Evolutionary conservation across 2,329 filamentous ascomycete species (phyloP).

Genomic region (Epichloe scottii): DNA sequence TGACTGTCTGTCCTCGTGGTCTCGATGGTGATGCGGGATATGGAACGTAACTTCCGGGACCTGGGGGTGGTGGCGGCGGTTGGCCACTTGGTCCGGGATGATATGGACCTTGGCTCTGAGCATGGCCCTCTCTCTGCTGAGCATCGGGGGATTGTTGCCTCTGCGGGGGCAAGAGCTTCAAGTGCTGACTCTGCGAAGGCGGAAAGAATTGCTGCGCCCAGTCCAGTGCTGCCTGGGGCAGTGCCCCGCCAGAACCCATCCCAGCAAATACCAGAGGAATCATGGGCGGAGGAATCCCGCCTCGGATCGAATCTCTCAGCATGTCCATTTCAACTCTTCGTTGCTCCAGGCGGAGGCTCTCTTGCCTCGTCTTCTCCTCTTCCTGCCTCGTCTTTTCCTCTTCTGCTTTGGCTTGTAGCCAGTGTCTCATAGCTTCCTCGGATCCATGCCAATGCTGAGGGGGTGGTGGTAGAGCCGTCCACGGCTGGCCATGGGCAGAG

Average conservation of each 20-base stretch:
- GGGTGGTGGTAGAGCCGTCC: conserved; percentile 46
- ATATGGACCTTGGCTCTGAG: conserved; percentile 30
- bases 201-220: conserved; percentile 56
- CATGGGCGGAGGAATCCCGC: conserved; percentile 62
- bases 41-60: conserved; percentile 26
- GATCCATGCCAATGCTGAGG: conserved; percentile 54
- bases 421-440: conserved; percentile 60
- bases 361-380: conserved; percentile 56
- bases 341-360: conserved; percentile 57
- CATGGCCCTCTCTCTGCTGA: conserved; percentile 35
- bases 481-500: conserved; percentile 20
- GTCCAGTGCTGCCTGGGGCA: conserved; percentile 50
- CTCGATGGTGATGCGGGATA: conserved; percentile 39
- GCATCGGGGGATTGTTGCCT: conserved; percentile 37
- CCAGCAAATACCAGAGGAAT: conserved; percentile 64
- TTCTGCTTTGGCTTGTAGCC: conserved; percentile 59
- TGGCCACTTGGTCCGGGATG: conserved; percentile 18
- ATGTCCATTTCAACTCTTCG: conserved; percentile 62
- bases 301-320: conserved; percentile 52
- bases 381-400: conserved; percentile 64
- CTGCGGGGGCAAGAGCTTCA: conserved; percentile 38
- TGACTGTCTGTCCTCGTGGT: conserved; percentile 36
- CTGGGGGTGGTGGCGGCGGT: conserved; percentile 19
- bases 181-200: conserved; percentile 34
- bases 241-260: conserved; percentile 46